phyloP scores from a whole-genome alignment of 2,329 filamentous ascomycete species.

The Diplocarpon rosae region DNA sequence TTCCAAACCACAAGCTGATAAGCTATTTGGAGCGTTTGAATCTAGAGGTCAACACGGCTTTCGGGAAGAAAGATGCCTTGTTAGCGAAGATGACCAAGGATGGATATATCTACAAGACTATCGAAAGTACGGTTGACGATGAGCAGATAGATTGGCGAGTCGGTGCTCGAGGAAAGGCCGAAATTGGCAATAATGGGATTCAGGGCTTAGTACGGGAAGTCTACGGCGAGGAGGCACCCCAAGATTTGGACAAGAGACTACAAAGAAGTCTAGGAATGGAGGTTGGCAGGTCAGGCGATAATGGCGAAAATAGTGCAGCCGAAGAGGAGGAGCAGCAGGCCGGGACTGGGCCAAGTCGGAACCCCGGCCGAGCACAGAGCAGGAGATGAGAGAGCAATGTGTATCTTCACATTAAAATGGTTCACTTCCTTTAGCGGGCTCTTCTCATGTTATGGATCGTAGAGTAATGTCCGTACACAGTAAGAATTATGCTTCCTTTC shows the following conservation, averaged over 20 bases:
- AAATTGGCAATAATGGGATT: conserved; percentile 69
- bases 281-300: conserved; percentile 9
- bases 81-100: conserved; percentile 68
- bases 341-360: conserved; percentile 10
- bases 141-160: conserved; percentile 72
- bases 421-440: no score
- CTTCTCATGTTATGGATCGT: no score
- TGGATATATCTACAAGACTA: conserved; percentile 70
- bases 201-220: conserved; percentile 55
- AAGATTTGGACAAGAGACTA: conserved; percentile 49
- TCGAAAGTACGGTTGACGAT: conserved; percentile 61
- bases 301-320: conserved; percentile 14
- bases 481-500: no score
- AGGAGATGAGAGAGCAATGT: conserved; percentile 1
- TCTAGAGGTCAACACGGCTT: conserved; percentile 58
- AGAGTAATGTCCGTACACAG: no score
- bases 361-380: neutral
- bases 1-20: conserved; percentile 70
- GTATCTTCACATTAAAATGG: neutral
- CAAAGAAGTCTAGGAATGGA: conserved; percentile 48
- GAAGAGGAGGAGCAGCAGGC: conserved; percentile 17
- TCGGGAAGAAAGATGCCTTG: conserved; percentile 65
- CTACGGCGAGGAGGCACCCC: conserved; percentile 39
- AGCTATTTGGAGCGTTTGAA: conserved; percentile 67
- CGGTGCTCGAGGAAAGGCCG: conserved; percentile 74